phyloP scores from a whole-genome alignment of 2,329 filamentous ascomycete species.

The Aspergillus udagawae region DNA sequence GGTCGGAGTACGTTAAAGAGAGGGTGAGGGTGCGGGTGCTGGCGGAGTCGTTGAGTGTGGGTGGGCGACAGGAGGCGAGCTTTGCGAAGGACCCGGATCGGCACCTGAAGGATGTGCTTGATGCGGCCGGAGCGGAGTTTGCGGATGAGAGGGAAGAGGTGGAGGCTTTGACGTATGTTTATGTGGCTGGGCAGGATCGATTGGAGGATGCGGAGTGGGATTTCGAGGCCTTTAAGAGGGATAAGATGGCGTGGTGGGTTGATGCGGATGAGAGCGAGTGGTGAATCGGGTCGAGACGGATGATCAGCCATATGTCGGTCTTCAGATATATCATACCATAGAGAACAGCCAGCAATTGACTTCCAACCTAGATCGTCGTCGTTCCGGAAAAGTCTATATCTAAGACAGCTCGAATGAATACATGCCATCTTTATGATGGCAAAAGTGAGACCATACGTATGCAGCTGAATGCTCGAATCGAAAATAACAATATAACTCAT shows the following conservation, averaged over 20 bases:
- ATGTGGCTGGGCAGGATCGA: slow-evolving; percentile 39
- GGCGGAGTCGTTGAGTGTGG: slow-evolving; percentile 19
- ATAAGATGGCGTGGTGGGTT: slow-evolving; percentile 65
- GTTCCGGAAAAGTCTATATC: neutral
- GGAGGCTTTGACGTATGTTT: slow-evolving; percentile 64
- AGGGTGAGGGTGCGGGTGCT: slow-evolving; percentile 46
- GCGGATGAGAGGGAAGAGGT: slow-evolving; percentile 45
- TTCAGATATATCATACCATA: neutral
- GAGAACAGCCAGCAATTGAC: neutral
- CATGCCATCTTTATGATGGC: neutral
- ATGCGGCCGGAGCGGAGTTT: slow-evolving; percentile 51
- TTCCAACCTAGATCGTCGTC: neutral
- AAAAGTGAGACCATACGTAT: neutral
- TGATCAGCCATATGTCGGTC: too few relatives aligned
- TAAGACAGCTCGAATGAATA: neutral
- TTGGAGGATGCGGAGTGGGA: slow-evolving; percentile 82
- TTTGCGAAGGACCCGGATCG: slow-evolving; percentile 30
- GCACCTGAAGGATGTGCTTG: slow-evolving; percentile 36
- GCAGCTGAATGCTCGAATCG: neutral
- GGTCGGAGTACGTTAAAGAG: slow-evolving; percentile 62
- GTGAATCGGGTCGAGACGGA: slow-evolving; percentile 9
- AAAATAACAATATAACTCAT: neutral
- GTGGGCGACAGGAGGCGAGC: slow-evolving; percentile 20
- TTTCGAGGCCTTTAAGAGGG: slow-evolving; percentile 73
- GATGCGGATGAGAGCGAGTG: slow-evolving; percentile 45